Percentiles rank a stretch among this genome's conserved stretches.
Conservation (phyloP, 495 filamentous ascomycete species). For the Neurospora sp. region DNA sequence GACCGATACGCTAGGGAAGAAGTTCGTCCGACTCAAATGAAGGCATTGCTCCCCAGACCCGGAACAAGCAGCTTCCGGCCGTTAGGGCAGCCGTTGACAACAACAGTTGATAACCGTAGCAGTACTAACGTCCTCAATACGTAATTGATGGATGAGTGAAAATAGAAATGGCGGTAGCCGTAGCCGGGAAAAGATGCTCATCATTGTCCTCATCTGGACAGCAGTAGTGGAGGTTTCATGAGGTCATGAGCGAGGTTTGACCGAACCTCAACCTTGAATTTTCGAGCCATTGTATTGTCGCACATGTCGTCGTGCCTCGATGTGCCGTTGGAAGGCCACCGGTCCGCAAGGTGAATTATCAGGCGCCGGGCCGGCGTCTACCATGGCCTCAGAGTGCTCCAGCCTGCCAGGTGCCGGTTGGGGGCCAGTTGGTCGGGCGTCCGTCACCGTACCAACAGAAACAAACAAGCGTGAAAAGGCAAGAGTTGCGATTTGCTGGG, state of each 20-base stretch:
- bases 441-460: neutral
- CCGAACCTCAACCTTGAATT: neutral
- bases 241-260: neutral
- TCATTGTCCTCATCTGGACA: neutral
- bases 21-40: neutral
- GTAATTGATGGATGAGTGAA: neutral
- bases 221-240: neutral
- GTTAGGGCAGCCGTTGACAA: neutral
- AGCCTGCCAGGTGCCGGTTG: neutral
- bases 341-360: neutral
- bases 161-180: neutral
- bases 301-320: neutral
- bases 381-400: neutral
- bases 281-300: neutral
- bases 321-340: neutral
- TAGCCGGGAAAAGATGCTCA: neutral
- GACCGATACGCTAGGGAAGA: neutral
- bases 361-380: neutral
- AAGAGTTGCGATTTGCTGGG: neutral
- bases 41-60: neutral
- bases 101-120: neutral
- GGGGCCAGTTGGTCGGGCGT: neutral
- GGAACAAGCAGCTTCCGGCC: neutral
- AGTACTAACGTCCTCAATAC: neutral
- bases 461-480: neutral